Conservation (phyloP, 345 rosid genomes). For the Syzygium grande region DNA sequence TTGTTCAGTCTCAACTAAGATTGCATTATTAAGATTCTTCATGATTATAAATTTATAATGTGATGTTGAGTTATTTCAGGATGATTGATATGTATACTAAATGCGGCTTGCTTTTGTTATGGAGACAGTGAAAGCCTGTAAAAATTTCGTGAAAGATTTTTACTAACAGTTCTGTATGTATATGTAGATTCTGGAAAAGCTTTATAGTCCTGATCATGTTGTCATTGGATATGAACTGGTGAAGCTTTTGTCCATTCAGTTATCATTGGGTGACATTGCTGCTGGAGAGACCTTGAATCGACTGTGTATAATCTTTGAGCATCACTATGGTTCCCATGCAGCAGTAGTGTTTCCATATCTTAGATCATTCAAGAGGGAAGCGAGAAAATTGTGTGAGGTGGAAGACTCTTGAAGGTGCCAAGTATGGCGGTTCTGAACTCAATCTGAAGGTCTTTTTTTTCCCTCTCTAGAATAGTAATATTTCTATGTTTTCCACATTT, state of each 20-base stretch:
- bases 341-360: slow-evolving; percentile 36
- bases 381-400: not conserved
- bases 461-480: not conserved
- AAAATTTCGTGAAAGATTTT: not conserved
- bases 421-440: not conserved
- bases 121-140: not conserved
- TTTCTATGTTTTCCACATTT: not conserved
- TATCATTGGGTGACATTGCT: slow-evolving; percentile 30
- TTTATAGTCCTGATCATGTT: slow-evolving; percentile 53
- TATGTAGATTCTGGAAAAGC: slow-evolving; percentile 54
- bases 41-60: not conserved
- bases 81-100: not conserved
- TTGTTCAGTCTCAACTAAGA: not conserved
- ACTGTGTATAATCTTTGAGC: slow-evolving; percentile 27
- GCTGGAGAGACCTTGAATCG: slow-evolving; percentile 32
- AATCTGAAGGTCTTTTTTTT: not conserved
- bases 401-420: not conserved
- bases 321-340: slow-evolving; percentile 52
- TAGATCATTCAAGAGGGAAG: slow-evolving; percentile 23
- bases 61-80: not conserved
- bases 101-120: not conserved
- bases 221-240: slow-evolving; percentile 74
- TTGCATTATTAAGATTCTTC: not conserved
- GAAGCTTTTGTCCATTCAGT: slow-evolving; percentile 65
- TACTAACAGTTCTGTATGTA: not conserved